These are phyloP conservation scores for Lippia alba DNA, from an alignment of 305 asterid species.

Conservation along the genomic window DNA sequence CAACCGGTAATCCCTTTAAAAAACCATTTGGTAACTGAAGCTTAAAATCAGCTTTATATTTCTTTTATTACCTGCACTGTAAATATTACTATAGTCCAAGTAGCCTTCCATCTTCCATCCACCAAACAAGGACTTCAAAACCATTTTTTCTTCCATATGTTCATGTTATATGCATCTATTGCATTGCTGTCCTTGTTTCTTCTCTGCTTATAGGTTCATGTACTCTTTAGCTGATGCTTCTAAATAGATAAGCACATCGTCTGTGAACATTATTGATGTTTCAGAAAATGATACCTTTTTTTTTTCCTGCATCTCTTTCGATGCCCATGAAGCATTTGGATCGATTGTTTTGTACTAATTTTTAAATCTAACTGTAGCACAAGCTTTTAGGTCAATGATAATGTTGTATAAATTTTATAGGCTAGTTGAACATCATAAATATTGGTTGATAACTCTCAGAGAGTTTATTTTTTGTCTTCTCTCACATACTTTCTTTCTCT, in stretches of 20 bases:
- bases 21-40: slow-evolving; percentile 6
- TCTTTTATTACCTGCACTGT: neutral
- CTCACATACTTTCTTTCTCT: neutral
- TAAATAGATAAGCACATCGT: neutral
- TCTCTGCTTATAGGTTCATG: slow-evolving; percentile 3
- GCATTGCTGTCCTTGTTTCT: neutral
- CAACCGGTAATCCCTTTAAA: slow-evolving; percentile 3
- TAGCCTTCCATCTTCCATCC: slow-evolving; percentile 9
- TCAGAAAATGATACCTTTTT: slow-evolving; percentile 10
- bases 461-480: neutral
- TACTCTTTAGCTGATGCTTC: neutral
- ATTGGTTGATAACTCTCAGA: neutral
- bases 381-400: neutral
- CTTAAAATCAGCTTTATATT: slow-evolving; percentile 1
- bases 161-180: neutral
- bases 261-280: neutral
- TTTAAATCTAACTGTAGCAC: slow-evolving; percentile 18
- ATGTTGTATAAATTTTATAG: slow-evolving; percentile 13
- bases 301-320: slow-evolving; percentile 14
- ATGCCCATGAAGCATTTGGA: neutral
- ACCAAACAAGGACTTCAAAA: slow-evolving; percentile 1
- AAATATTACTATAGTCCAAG: neutral
- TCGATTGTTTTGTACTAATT: neutral
- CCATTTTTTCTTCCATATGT: neutral
- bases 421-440: slow-evolving; percentile 8